These are phyloP conservation scores for Wickerhamomyces sp. DNA, from an alignment of 1,139 yeast species.

Conservation along the genomic window DNA sequence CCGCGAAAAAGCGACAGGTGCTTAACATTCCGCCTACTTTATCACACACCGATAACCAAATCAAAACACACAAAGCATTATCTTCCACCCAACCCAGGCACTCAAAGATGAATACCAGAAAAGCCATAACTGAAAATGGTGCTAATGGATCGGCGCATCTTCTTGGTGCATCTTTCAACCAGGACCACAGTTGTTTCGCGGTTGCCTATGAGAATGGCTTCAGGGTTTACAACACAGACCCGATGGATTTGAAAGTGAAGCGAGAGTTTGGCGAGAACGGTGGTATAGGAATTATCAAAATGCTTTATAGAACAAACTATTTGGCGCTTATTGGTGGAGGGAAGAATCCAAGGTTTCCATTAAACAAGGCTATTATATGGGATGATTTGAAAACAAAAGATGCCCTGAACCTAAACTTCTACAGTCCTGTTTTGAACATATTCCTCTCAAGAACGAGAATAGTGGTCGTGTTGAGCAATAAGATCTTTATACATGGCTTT, in stretches of 20 bases:
- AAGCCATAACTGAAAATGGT: slow-evolving; percentile 12
- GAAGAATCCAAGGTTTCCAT: slow-evolving; percentile 66
- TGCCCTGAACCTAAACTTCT: slow-evolving; percentile 70
- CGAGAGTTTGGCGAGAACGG: slow-evolving; percentile 42
- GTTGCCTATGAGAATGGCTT: slow-evolving; percentile 80
- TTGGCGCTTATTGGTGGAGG: slow-evolving; percentile 91
- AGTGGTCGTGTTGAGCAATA: slow-evolving; percentile 62
- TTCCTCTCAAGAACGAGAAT: slow-evolving; percentile 71
- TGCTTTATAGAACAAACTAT: slow-evolving; percentile 89
- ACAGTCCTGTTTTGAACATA: slow-evolving; percentile 68
- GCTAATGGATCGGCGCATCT: slow-evolving; percentile 30
- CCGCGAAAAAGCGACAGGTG: no score
- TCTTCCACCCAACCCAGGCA: no score
- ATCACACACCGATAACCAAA: no score
- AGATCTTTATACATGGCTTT: slow-evolving; percentile 73
- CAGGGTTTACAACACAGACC: slow-evolving; percentile 82
- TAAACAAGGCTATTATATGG: slow-evolving; percentile 80
- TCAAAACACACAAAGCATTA: no score
- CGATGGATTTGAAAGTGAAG: slow-evolving; percentile 73
- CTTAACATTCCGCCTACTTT: no score
- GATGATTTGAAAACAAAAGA: slow-evolving; percentile 80
- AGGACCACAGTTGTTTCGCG: slow-evolving; percentile 88
- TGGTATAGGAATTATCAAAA: slow-evolving; percentile 72
- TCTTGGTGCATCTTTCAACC: slow-evolving; percentile 69
- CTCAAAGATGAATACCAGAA: slow-evolving; percentile 17